phyloP scores from a whole-genome alignment of 2,329 filamentous ascomycete genomes.

The Aspergillus pseudoglaucus region DNA sequence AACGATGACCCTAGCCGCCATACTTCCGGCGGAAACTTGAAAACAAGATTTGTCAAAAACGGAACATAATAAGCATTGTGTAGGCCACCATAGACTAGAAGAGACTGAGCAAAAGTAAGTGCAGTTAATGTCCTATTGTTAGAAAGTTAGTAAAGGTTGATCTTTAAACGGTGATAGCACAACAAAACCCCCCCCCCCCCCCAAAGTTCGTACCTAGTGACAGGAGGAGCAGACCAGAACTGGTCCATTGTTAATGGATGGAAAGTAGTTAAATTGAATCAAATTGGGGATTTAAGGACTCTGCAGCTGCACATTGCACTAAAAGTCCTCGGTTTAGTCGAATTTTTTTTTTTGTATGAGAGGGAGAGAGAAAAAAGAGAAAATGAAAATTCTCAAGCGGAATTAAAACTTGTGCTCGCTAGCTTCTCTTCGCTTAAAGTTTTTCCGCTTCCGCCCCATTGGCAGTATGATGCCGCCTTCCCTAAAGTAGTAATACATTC shows the following conservation, averaged over 20 bases:
- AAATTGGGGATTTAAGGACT: not conserved
- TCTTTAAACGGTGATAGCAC: not conserved
- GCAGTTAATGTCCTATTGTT: constrained; percentile 60
- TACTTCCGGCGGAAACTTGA: constrained; percentile 53
- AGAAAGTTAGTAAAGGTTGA: constrained; percentile 39
- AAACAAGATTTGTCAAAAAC: constrained; percentile 47
- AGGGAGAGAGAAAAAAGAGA: constrained; percentile 5
- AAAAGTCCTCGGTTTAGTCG: not conserved
- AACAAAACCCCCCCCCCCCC: too few species aligned
- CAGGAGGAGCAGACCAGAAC: constrained; percentile 60
- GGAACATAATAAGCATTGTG: constrained; percentile 48
- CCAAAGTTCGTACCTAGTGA: constrained; percentile 59
- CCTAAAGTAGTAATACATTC: not conserved
- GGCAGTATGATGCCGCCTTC: not conserved
- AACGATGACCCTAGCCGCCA: constrained; percentile 57
- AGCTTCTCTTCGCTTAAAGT: constrained; percentile 3
- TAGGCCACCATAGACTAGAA: constrained; percentile 54
- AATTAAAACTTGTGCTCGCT: constrained; percentile 15
- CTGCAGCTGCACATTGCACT: not conserved
- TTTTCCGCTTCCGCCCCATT: constrained; percentile 11
- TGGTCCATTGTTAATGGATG: constrained; percentile 45
- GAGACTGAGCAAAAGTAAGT: constrained; percentile 56
- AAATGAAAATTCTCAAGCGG: constrained; percentile 12
- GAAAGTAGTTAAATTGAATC: not conserved
- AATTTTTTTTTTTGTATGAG: not conserved